Conservation (phyloP, 768 basidiomycete genomes). For the Chalciporus piperatus region DNA sequence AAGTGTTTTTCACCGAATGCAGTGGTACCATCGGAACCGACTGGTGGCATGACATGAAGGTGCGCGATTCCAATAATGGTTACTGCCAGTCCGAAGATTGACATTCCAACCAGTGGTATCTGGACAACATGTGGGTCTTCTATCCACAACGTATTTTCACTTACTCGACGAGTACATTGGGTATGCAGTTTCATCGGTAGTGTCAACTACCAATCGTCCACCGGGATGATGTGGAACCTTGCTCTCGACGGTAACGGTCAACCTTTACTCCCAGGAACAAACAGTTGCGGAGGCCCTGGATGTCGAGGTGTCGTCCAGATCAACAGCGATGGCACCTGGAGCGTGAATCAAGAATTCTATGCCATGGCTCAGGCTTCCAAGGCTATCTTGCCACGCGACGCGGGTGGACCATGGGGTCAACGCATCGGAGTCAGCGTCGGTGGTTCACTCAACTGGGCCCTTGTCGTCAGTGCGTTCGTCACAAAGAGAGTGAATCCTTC, state of each 20-base stretch:
- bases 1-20: slow-evolving; percentile 59
- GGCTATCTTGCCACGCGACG: slow-evolving; percentile 67
- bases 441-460: slow-evolving; percentile 53
- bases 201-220: slow-evolving; percentile 28
- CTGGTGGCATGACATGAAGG: slow-evolving; percentile 83
- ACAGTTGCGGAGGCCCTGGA: slow-evolving; percentile 55
- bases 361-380: slow-evolving; percentile 74
- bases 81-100: not conserved
- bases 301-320: slow-evolving; percentile 69
- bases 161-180: slow-evolving; percentile 12
- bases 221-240: slow-evolving; percentile 74
- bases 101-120: slow-evolving; percentile 52
- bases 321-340: slow-evolving; percentile 60
- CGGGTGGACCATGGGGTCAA: slow-evolving; percentile 64
- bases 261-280: slow-evolving; percentile 64
- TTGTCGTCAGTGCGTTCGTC: slow-evolving; percentile 65
- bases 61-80: slow-evolving; percentile 16
- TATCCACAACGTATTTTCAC: slow-evolving; percentile 14
- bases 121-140: slow-evolving; percentile 56
- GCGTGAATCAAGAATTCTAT: slow-evolving; percentile 75
- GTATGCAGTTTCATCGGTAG: slow-evolving; percentile 38
- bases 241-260: slow-evolving; percentile 60
- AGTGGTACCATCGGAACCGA: slow-evolving; percentile 62
- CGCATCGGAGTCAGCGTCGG: slow-evolving; percentile 63
- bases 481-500: slow-evolving; percentile 50